Base-by-base conservation (phyloP, 2,329 filamentous ascomycete genomes). In the Sclerotinia borealis region DNA sequence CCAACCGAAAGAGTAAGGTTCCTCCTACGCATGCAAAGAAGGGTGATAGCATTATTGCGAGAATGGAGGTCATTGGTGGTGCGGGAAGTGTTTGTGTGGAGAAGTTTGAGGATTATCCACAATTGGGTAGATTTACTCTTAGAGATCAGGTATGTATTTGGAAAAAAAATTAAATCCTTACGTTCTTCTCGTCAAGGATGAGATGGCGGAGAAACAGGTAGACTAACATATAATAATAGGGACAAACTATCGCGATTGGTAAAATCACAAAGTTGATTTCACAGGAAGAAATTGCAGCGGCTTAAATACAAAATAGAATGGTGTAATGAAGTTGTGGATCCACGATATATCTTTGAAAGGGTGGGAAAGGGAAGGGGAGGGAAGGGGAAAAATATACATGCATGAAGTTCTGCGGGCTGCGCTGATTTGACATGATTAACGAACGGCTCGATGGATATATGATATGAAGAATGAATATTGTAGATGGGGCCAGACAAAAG, bases 191-290 rank as follows among this genome's bases (percentile, higher is more conserved):
- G 31, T 5, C 9, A 31, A 19, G 19, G 3, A 31, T 37, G 25
- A 19, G 13, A 11, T 8, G 19, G 8, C 2, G 4, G 4, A 36
- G 22, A 47, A 47, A 4, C 27, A 48, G 15, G 27, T 15, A 51
- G 64, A 55, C 64, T 73, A 66, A 72, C 59, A 43, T n/a, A 27
- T 49, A 68, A 59, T 75, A 2, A 61, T 74, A 98, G 88, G 95
- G 95, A 72, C 93, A 98, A 90, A 99, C 95, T 0, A 97, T 99
- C 80, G 95, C 95, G 63, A 99, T 99, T 79, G 95, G 95, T 74
- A 99, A 99, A 85, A 96, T 99, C 76, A 97, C 92, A 65, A 97
- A 93, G 83, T 84, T 99, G 66, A 85, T 90, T 70, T 80, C 81
- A 69, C 17, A 71, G 70, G 41, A 61, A 54, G 55, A 66, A 56